These are phyloP conservation scores for Zymoseptoria ardabiliae DNA, from an alignment of 2,329 filamentous ascomycete genomes.

Conservation along the genomic window DNA sequence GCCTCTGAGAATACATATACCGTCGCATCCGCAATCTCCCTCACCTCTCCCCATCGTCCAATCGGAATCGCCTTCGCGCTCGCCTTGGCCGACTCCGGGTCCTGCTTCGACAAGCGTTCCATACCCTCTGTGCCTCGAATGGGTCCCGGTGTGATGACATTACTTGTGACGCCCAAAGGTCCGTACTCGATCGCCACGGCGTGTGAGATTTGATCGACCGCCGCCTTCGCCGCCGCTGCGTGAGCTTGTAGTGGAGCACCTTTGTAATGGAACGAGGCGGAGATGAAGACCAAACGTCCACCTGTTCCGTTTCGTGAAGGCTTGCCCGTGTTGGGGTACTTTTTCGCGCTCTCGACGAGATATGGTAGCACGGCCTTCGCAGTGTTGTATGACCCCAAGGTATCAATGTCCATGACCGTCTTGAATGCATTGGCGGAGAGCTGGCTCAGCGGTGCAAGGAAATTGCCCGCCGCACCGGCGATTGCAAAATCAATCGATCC, in stretches of 20 bases:
- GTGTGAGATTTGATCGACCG: conserved; percentile 75
- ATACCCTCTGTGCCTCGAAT: conserved; percentile 72
- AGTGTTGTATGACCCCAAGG: conserved; percentile 88
- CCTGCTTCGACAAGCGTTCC: conserved; percentile 34
- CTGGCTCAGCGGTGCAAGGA: conserved; percentile 75
- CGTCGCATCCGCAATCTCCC: conserved; percentile 88
- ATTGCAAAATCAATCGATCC: conserved; percentile 89
- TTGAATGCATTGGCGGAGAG: conserved; percentile 88
- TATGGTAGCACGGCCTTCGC: conserved; percentile 85
- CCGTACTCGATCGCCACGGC: conserved; percentile 83
- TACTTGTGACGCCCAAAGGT: conserved; percentile 76
- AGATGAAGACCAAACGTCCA: conserved; percentile 83
- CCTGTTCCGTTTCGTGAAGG: conserved; percentile 44
- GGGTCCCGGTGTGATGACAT: conserved; percentile 80
- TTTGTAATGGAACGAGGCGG: conserved; percentile 84
- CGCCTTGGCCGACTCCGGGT: conserved; percentile 23
- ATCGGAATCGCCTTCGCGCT: conserved; percentile 52
- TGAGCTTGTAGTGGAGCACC: conserved; percentile 81
- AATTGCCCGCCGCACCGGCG: conserved; percentile 92
- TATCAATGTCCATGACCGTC: conserved; percentile 91
- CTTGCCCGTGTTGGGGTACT: conserved; percentile 54
- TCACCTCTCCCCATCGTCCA: conserved; percentile 69
- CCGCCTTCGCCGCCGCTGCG: conserved; percentile 85
- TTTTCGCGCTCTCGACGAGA: conserved; percentile 64
- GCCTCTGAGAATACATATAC: conserved; percentile 82